Percentiles rank a stretch among this genome's conserved stretches.
These are phyloP conservation scores for Papiliotrema laurentii DNA, from an alignment of 1,284 basidiomycete species.

Conservation along the genomic window DNA sequence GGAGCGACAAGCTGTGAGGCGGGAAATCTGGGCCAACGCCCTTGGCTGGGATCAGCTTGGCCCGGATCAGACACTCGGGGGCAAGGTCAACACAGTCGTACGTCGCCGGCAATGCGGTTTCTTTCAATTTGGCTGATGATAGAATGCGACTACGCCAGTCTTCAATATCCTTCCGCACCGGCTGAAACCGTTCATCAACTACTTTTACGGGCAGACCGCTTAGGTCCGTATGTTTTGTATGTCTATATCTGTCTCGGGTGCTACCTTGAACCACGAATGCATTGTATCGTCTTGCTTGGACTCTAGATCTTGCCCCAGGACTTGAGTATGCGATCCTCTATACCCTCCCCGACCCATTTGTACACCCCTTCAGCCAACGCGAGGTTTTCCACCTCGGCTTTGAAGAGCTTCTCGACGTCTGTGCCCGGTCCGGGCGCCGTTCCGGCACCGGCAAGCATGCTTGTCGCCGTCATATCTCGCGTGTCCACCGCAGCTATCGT, in stretches of 20 bases:
- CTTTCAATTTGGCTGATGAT: constrained; percentile 1
- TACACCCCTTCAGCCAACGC: constrained; percentile 83
- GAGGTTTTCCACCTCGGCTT: constrained; percentile 87
- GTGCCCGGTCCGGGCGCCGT: constrained; percentile 53
- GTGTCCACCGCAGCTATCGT: constrained; percentile 67
- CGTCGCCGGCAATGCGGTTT: constrained; percentile 35
- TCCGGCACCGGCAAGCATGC: constrained; percentile 61
- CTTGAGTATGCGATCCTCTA: constrained; percentile 70
- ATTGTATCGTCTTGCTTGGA: too few relatives aligned
- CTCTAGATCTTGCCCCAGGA: constrained; percentile 60
- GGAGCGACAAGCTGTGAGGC: constrained; percentile 51
- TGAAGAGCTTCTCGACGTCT: constrained; percentile 86
- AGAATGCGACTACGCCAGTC: constrained; percentile 87
- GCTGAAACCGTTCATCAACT: constrained; percentile 63
- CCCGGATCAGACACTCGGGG: constrained; percentile 60
- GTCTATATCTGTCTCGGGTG: not conserved
- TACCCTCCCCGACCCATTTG: constrained; percentile 70
- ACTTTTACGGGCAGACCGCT: constrained; percentile 65
- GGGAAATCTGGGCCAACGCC: constrained; percentile 57
- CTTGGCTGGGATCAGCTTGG: constrained; percentile 71
- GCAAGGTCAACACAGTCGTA: constrained; percentile 64
- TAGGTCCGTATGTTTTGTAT: not conserved
- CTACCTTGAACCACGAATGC: constrained; percentile 1
- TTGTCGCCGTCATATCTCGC: constrained; percentile 65
- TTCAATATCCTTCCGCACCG: constrained; percentile 77